Conservation (phyloP, 208 protist genomes). For the Crithidia sp. region DNA sequence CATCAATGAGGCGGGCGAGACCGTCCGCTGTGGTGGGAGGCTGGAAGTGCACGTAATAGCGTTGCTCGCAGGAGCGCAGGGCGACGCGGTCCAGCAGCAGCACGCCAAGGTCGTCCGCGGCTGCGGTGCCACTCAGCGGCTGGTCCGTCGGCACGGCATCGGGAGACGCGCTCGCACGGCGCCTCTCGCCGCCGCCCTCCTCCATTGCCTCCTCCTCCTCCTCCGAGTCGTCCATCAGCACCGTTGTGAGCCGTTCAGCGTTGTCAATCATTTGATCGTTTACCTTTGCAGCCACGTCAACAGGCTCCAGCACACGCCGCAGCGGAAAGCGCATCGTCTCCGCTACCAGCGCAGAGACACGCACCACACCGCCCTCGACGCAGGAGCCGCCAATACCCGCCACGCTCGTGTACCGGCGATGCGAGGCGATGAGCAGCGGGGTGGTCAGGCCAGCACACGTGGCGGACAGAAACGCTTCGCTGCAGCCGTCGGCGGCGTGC, state of each 20-base stretch:
- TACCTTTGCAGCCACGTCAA: not conserved
- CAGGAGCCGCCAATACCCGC: conserved; percentile 63
- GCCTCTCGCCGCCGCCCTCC: not conserved
- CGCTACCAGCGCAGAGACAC: conserved; percentile 50
- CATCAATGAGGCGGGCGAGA: conserved; percentile 34
- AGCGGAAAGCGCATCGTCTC: conserved; percentile 45
- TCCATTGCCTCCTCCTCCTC: not conserved
- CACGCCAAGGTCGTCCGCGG: conserved; percentile 29
- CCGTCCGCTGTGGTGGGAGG: conserved; percentile 34
- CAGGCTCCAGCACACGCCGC: conserved; percentile 16
- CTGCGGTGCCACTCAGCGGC: not conserved
- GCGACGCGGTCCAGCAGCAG: conserved; percentile 63
- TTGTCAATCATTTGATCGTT: not conserved
- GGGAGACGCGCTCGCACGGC: not conserved
- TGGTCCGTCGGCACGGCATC: not conserved
- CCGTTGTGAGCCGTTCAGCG: not conserved
- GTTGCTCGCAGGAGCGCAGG: conserved; percentile 63
- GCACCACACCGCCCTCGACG: conserved; percentile 57
- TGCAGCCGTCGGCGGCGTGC: conserved; percentile 1
- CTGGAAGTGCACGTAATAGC: conserved; percentile 59
- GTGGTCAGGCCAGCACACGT: conserved; percentile 38
- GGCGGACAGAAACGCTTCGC: conserved; percentile 46
- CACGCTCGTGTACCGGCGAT: conserved; percentile 60
- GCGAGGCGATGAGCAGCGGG: conserved; percentile 57
- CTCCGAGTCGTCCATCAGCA: not conserved